Conservation (phyloP, 2,329 filamentous ascomycete genomes). For the Hypoxylon sp. region DNA sequence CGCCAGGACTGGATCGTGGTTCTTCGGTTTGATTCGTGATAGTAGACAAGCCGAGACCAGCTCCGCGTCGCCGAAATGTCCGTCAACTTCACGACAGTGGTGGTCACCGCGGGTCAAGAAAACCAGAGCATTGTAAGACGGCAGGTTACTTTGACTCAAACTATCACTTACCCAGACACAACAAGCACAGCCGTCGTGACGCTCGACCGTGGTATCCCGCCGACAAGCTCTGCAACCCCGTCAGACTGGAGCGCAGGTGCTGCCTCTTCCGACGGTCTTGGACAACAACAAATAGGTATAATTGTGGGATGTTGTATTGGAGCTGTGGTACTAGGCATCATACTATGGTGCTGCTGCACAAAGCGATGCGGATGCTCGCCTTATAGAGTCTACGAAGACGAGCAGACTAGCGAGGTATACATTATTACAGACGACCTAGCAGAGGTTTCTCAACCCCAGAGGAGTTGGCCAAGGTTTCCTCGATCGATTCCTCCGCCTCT, state of each 20-base stretch:
- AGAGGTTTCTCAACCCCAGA: conserved; percentile 7
- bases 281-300: conserved; percentile 39
- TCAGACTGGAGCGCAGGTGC: conserved; percentile 11
- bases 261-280: conserved; percentile 34
- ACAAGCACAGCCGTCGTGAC: conserved; percentile 44
- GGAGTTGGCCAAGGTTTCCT: conserved; percentile 38
- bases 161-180: conserved; percentile 41
- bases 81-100: conserved; percentile 13
- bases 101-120: conserved; percentile 9
- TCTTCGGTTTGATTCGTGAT: conserved; percentile 28
- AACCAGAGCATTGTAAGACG: conserved; percentile 27
- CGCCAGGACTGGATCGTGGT: conserved; percentile 20
- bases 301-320: conserved; percentile 43
- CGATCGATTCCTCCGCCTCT: conserved; percentile 40
- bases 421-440: conserved; percentile 2
- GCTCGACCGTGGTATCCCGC: conserved; percentile 38
- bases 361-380: conserved; percentile 27
- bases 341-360: conserved; percentile 39
- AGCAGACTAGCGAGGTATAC: conserved; percentile 2
- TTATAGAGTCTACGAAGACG: conserved; percentile 21
- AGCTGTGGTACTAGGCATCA: conserved; percentile 35
- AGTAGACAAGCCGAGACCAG: conserved; percentile 3
- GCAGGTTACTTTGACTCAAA: conserved; percentile 45
- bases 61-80: conserved; percentile 18
- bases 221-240: conserved; percentile 20